phyloP scores from a whole-genome alignment of 2,329 filamentous ascomycete genomes.

The Diaporthe nobilis region DNA sequence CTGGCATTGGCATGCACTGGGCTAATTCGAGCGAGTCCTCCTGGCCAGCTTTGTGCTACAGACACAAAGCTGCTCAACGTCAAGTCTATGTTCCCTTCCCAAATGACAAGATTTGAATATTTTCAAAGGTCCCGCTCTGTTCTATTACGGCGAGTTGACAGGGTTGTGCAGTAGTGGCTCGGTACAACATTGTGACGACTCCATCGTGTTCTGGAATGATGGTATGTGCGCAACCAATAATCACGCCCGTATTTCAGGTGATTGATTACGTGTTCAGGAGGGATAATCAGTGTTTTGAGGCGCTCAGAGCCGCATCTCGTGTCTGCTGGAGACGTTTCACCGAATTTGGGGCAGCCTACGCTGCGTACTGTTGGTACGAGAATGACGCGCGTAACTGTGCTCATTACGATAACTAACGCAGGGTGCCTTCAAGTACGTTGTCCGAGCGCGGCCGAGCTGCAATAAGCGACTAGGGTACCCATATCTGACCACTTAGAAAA shows the following conservation, averaged over 20 bases:
- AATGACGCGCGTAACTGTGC: conserved; percentile 18
- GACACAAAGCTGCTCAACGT: no score
- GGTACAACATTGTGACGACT: neutral
- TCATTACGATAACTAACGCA: neutral
- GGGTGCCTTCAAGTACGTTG: neutral
- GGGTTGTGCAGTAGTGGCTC: neutral
- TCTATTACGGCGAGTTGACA: neutral
- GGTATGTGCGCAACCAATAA: neutral
- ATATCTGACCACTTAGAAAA: neutral
- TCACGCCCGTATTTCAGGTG: neutral
- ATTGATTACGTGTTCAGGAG: conserved; percentile 4
- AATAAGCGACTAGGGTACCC: neutral
- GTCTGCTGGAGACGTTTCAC: neutral
- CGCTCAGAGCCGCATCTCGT: neutral
- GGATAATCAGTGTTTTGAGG: neutral
- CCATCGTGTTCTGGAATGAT: neutral
- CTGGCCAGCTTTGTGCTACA: neutral
- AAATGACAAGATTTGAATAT: neutral
- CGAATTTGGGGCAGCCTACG: neutral
- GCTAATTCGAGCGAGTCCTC: neutral
- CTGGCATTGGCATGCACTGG: no score
- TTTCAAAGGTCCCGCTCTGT: neutral
- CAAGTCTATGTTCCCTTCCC: neutral
- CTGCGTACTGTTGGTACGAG: neutral
- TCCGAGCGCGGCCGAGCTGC: conserved; percentile 22